Conservation (phyloP, 192 early-diverging fungal genomes). For the Linnemannia schmuckeri region DNA sequence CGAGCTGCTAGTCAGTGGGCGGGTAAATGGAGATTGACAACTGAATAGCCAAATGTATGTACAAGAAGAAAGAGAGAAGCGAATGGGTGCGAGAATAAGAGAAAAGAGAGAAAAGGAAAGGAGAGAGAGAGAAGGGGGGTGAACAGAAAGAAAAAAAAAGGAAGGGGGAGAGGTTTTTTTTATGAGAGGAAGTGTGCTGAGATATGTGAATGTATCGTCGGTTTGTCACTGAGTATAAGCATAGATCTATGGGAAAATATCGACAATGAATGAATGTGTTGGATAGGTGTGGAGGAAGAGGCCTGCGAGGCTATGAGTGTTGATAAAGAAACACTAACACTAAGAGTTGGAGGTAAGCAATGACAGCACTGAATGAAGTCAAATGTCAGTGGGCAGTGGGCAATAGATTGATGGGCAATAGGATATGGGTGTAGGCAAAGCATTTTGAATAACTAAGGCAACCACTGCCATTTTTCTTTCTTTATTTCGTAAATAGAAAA, state of each 20-base stretch:
- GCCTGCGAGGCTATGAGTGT: no score
- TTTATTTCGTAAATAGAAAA: neutral
- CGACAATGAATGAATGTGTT: no score
- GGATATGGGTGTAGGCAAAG: no score
- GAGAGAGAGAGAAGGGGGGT: neutral
- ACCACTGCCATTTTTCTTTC: neutral
- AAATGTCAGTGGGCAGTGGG: no score
- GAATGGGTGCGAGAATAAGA: neutral
- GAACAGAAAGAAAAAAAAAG: neutral
- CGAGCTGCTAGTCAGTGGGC: neutral
- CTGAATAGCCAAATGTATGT: neutral
- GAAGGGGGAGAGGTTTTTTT: neutral
- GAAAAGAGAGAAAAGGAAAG: neutral
- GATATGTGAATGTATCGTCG: neutral
- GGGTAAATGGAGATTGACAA: neutral
- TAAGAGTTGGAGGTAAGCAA: no score
- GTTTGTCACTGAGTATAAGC: no score
- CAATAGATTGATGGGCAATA: no score
- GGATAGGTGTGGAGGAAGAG: no score
- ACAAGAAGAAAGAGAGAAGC: neutral
- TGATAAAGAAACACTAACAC: no score
- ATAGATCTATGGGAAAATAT: no score
- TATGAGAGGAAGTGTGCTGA: neutral
- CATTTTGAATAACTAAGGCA: no score
- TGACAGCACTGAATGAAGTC: no score